Conservation (phyloP, 306 rosid genomes). For the Styphnolobium japonicum region DNA sequence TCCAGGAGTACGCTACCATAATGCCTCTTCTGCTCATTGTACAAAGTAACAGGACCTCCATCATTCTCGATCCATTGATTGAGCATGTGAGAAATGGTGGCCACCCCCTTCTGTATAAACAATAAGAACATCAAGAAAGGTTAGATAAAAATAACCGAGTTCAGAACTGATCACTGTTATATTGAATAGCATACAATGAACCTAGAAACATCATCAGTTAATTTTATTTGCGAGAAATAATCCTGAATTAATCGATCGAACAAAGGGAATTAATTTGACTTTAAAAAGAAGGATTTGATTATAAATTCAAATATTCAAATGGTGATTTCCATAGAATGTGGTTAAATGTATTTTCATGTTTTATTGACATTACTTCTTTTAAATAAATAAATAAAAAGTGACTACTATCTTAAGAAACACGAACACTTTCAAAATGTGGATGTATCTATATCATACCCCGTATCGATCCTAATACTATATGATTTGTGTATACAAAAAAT, state of each 20-base stretch:
- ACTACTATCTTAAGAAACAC: background rate
- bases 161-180: background rate
- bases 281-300: too few species aligned
- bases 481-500: background rate
- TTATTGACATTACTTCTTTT: background rate
- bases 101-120: conserved; percentile 60
- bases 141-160: background rate
- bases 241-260: too few species aligned
- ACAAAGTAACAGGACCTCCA: background rate
- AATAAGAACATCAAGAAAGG: conserved; percentile 28
- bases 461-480: background rate
- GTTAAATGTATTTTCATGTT: background rate
- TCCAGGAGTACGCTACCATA: background rate
- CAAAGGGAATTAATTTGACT: too few species aligned
- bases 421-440: background rate
- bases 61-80: conserved; percentile 51
- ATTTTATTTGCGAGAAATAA: too few species aligned
- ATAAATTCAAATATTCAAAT: background rate
- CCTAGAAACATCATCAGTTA: background rate
- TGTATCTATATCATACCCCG: background rate
- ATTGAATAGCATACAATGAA: background rate
- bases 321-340: background rate
- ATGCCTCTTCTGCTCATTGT: background rate
- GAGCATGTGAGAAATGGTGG: conserved; percentile 50
- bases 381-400: background rate